A percentile compares a stretch with the other conserved stretches of the same genome.
Conservation (phyloP, 768 basidiomycete species). For the Hortiboletus flavorubellus region DNA sequence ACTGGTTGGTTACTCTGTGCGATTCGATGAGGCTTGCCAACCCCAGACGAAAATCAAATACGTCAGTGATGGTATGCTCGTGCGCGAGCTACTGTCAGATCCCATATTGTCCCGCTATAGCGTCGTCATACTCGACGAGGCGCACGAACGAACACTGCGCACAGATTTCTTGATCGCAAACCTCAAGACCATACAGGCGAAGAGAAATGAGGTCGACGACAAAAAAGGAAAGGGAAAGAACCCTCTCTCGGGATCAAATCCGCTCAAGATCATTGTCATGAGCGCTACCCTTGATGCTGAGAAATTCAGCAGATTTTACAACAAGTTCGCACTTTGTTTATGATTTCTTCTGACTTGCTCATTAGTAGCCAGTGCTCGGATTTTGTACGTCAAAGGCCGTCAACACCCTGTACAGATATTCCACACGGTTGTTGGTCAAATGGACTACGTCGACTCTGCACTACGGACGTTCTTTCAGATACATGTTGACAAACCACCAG, state of each 20-base stretch:
- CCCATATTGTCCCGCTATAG: constrained; percentile 76
- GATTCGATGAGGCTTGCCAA: constrained; percentile 83
- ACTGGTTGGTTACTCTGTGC: constrained; percentile 90
- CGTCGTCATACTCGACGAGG: constrained; percentile 91
- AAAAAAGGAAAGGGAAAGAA: constrained; percentile 45
- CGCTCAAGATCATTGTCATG: constrained; percentile 94
- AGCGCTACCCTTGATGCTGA: constrained; percentile 96
- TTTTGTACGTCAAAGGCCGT: constrained; percentile 89
- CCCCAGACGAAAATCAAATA: constrained; percentile 87
- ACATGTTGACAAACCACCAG: constrained; percentile 72
- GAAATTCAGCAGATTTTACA: constrained; percentile 86
- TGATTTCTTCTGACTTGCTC: neutral
- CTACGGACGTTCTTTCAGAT: constrained; percentile 94
- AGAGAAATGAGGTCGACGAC: constrained; percentile 51
- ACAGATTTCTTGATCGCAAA: constrained; percentile 93
- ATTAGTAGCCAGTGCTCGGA: constrained; percentile 60
- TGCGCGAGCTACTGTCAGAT: constrained; percentile 85
- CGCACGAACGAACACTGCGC: constrained; percentile 91
- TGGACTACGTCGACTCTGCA: constrained; percentile 86
- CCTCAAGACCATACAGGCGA: constrained; percentile 74
- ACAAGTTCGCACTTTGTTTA: constrained; percentile 52
- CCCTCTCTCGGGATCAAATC: constrained; percentile 41
- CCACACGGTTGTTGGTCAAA: constrained; percentile 67
- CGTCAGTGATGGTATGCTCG: constrained; percentile 96
- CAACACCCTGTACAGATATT: constrained; percentile 88